Evolutionary conservation across 2,329 filamentous ascomycete genomes (phyloP), one percentile per base, ranked within the genome.

Genomic region (Aspergillus sp.): DNA sequence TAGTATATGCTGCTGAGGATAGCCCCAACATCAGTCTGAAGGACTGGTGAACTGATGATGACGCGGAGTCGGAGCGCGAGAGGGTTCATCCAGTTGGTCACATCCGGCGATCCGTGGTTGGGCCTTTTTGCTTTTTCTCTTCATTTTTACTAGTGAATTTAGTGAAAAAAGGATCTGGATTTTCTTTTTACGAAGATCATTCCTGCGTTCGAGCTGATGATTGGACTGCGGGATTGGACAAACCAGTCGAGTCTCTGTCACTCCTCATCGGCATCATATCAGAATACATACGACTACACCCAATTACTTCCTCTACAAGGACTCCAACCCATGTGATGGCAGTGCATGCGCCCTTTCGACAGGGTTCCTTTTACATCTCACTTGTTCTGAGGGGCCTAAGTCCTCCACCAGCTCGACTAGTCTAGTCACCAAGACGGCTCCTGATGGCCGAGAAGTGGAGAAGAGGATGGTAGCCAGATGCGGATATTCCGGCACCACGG

Each of bases 41-140:
- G 32, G 49, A 41, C 25, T 29, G 25, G 25, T 29, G 25, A 25
- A 36, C 45, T 16, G 45, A 48, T 36, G 50, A 53, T 53, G 50
- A 53, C 50, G 45, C 50, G 45, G 45, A 53, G 50, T 51, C 20
- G 20, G 25, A 45, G 43, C n/a, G n/a, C 20, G 21, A 10, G 6
- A 29, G 25, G 42, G 49, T 51, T 46, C 42, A 13, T 51, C 20
- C 19, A 29, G 25, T 29, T 29, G 25, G 25, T 29, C 25, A 29
- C 25, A 49, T 48, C 50, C 50, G 50, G 45, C 50, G 50, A 53
- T 53, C 50, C 50, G 50, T 29, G 21, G 31, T 17, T 16, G 23
- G 25, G 16, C 19, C 17, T 13, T 17, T 25, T 47, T 40, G 32
- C 5, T 38, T 47, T 47, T 38, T 38, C n/a, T 38, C 10, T 23